These are phyloP conservation scores for Lodderomyces orthopsilosis DNA, from an alignment of 1,139 yeast species.

Conservation along the genomic window DNA sequence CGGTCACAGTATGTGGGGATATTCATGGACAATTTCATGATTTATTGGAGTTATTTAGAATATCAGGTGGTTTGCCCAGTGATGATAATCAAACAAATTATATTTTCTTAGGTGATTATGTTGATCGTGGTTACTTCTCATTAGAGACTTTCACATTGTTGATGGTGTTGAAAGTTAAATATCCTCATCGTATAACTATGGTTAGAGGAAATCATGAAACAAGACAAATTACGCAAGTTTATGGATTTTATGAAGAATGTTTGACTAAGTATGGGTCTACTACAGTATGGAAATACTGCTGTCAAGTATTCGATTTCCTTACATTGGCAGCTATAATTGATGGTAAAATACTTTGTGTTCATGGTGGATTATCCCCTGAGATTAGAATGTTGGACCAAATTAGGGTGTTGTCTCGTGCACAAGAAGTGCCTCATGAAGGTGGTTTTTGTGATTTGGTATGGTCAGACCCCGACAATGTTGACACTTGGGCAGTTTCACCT, in stretches of 20 bases:
- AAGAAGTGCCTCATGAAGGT: slow-evolving; percentile 98
- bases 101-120: slow-evolving; percentile 90
- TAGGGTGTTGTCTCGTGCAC: slow-evolving; percentile 92
- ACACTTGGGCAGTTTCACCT: slow-evolving; percentile 98
- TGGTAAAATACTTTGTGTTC: slow-evolving; percentile 90
- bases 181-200: slow-evolving; percentile 80
- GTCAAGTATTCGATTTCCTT: slow-evolving; percentile 91
- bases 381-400: slow-evolving; percentile 96
- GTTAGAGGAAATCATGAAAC: slow-evolving; percentile 95
- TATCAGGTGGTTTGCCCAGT: slow-evolving; percentile 89
- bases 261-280: slow-evolving; percentile 88
- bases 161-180: slow-evolving; percentile 87
- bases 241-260: slow-evolving; percentile 91
- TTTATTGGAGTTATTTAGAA: slow-evolving; percentile 81
- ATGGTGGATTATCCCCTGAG: slow-evolving; percentile 97
- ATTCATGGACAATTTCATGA: slow-evolving; percentile 98
- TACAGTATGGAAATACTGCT: slow-evolving; percentile 97
- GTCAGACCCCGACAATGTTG: slow-evolving; percentile 98
- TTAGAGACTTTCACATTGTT: slow-evolving; percentile 88
- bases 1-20: slow-evolving; percentile 99
- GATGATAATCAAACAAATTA: slow-evolving; percentile 53
- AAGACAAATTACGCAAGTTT: slow-evolving; percentile 92
- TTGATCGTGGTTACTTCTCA: slow-evolving; percentile 93
- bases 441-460: slow-evolving; percentile 96
- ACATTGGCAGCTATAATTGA: slow-evolving; percentile 94